These are phyloP conservation scores for Henckelia pumila DNA, from an alignment of 257 asterid genomes.

Conservation along the genomic window DNA sequence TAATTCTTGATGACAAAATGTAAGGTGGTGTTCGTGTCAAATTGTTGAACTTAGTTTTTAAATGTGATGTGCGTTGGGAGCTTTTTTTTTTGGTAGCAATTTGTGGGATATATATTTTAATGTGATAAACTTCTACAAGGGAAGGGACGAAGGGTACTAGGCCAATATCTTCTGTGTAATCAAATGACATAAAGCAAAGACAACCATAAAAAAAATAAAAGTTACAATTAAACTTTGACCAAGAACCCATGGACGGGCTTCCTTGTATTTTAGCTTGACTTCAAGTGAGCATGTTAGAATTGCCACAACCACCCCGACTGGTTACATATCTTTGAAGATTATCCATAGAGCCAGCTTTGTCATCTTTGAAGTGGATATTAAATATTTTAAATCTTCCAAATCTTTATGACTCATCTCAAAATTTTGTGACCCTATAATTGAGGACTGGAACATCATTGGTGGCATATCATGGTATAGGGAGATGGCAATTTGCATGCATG, in stretches of 20 bases:
- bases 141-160: background rate
- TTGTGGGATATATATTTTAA: background rate
- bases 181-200: background rate
- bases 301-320: background rate
- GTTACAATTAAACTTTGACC: background rate
- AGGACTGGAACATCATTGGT: background rate
- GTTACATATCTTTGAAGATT: background rate
- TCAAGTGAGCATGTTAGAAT: background rate
- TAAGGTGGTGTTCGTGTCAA: background rate
- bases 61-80: background rate
- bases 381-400: background rate
- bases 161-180: background rate
- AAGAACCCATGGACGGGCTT: background rate
- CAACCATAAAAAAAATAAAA: too few species aligned
- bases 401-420: background rate
- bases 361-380: background rate
- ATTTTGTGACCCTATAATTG: too few species aligned
- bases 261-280: background rate
- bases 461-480: background rate
- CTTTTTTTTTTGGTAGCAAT: slow-evolving; percentile 1
- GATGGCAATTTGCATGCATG: background rate
- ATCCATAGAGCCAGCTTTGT: background rate
- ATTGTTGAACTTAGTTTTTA: background rate
- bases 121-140: background rate
- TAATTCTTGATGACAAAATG: background rate